Evolutionary conservation across 1,139 yeast species (phyloP).

Genomic region (Magnusiomyces sp.): DNA sequence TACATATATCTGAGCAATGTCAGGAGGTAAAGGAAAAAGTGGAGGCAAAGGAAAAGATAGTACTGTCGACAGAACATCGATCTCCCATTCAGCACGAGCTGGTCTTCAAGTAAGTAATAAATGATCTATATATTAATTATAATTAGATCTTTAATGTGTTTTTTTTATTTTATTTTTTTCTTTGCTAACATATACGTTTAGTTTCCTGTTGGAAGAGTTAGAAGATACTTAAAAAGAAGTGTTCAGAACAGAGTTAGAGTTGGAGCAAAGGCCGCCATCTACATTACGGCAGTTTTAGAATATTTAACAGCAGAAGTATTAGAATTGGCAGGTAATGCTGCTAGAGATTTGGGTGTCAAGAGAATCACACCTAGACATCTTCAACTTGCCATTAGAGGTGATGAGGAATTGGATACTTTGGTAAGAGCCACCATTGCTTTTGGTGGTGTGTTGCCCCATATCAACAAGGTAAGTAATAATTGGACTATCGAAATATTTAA

Average conservation of each 20-base stretch:
- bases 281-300: conserved; percentile 93
- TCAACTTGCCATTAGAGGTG: conserved; percentile 98
- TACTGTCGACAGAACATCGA: conserved; percentile 42
- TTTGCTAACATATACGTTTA: too few relatives aligned
- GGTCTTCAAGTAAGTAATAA: too few relatives aligned
- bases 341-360: conserved; percentile 95
- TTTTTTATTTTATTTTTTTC: too few relatives aligned
- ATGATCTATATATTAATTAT: too few relatives aligned
- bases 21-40: conserved; percentile 90
- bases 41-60: conserved; percentile 83
- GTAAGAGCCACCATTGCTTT: conserved; percentile 97
- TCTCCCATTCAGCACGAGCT: conserved; percentile 91
- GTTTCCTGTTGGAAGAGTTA: conserved; percentile 98
- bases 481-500: neutral
- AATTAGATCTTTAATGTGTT: too few relatives aligned
- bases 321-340: conserved; percentile 98
- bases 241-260: conserved; percentile 94
- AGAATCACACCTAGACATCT: conserved; percentile 98
- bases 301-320: conserved; percentile 96
- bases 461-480: conserved; percentile 58
- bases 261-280: conserved; percentile 95
- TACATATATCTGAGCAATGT: conserved; percentile 40
- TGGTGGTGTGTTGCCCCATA: conserved; percentile 99
- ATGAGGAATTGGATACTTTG: conserved; percentile 93
- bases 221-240: conserved; percentile 83